These are phyloP conservation scores for Trichoderma koningiopsis DNA, from an alignment of 2,329 filamentous ascomycete species.

Conservation along the genomic window DNA sequence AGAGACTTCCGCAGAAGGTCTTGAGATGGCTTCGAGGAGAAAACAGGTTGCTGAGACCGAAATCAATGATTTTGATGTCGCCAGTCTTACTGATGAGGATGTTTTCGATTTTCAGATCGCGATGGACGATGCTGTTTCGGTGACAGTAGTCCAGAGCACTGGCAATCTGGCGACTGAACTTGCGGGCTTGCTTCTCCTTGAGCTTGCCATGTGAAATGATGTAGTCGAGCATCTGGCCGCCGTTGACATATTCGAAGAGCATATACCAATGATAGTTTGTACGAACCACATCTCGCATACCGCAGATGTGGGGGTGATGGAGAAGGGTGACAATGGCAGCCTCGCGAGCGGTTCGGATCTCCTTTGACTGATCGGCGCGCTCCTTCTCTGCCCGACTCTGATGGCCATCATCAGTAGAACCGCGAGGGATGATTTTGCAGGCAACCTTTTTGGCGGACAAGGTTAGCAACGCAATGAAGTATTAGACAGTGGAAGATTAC, in stretches of 20 bases:
- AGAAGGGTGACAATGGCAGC: conserved; percentile 94
- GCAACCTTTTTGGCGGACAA: conserved; percentile 66
- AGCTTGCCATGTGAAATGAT: conserved; percentile 97
- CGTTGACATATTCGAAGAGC: conserved; percentile 98
- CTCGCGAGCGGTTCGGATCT: conserved; percentile 91
- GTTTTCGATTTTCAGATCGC: conserved; percentile 98
- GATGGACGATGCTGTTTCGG: conserved; percentile 95
- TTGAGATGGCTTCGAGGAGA: conserved; percentile 82
- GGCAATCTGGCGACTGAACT: conserved; percentile 96
- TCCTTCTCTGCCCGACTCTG: conserved; percentile 73
- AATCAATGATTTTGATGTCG: conserved; percentile 99
- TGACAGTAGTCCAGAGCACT: conserved; percentile 97
- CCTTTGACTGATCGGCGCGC: conserved; percentile 92
- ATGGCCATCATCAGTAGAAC: conserved; percentile 83
- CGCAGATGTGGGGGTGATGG: conserved; percentile 94
- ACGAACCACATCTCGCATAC: conserved; percentile 89
- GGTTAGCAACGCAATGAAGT: neutral
- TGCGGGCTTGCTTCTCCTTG: conserved; percentile 97
- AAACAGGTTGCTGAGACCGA: conserved; percentile 95
- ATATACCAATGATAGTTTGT: conserved; percentile 99
- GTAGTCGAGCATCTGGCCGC: conserved; percentile 98
- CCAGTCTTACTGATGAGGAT: conserved; percentile 98
- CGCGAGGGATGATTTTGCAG: conserved; percentile 94
- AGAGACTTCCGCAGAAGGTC: conserved; percentile 96
- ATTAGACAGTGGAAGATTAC: neutral